Base-by-base conservation (phyloP, 768 basidiomycete species). In the Rubroboletus satanas region DNA sequence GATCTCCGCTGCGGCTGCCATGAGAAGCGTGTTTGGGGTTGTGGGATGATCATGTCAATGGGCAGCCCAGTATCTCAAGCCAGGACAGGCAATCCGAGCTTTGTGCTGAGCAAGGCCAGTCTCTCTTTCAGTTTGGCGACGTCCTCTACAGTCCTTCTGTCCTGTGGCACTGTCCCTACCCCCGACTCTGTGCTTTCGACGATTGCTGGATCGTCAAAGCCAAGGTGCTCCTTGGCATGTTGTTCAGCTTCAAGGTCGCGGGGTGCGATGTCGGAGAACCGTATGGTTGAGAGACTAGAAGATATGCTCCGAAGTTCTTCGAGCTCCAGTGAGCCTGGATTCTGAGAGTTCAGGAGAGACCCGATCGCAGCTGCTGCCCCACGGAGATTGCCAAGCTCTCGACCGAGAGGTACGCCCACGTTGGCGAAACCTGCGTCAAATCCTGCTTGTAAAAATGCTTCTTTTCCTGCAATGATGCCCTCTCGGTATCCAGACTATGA, bases 391-490 rank as follows among this genome's bases (percentile, higher is more conserved):
- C 96, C 96, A 2, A 98, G 69, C 56, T 89, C 79, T 26, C 85
- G 82, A 0, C 94, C 93, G 15, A 88, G 70, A 0, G 90, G 88
- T 3, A 79, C 84, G 1, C 93, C 91, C 10, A 83, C 74, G 14
- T 73, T 69, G 1, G 85, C 84, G 64, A 92, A 98, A 2, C 91
- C 93, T 4, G 78, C 74, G 70, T 99, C 92, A 64, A 99, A 98
- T 0, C 96, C 96, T 58, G 84, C 76, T 64, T 99, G 96, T 2
- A 98, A 77, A 3, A 85, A 85, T 0, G 81, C 77, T 67, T 95
- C 88, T 69, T 98, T 98, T 4, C 96, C 96, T 5, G 87, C 84
- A 0, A 86, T 89, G 62, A 98, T 96, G 7, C 96, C 96, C 73
- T 98, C 95, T n/a, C 96, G 84, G 66, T 98, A 98, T 2, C 96